Percentiles rank a stretch among this genome's conserved stretches.
Conservation (phyloP, 2,329 filamentous ascomycete genomes). For the Verticillium zaregamsianum region DNA sequence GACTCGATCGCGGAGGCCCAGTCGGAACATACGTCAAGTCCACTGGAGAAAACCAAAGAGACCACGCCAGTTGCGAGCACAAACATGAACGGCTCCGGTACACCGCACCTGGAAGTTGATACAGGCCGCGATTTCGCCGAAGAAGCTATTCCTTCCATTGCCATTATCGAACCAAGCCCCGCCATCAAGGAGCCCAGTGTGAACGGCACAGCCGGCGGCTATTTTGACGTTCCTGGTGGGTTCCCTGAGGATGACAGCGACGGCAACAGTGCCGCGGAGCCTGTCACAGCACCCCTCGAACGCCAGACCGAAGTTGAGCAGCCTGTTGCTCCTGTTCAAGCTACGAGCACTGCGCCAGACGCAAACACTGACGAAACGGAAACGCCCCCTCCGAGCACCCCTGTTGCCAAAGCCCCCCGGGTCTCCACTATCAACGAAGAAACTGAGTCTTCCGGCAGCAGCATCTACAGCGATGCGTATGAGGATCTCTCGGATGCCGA, state of each 20-base stretch:
- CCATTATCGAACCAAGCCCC: conserved; percentile 40
- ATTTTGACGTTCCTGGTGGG: conserved; percentile 53
- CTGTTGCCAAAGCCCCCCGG: background rate
- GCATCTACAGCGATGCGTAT: conserved; percentile 72
- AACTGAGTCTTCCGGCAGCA: conserved; percentile 44
- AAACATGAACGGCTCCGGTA: background rate
- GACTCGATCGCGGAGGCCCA: conserved; percentile 2
- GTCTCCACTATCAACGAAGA: conserved; percentile 19
- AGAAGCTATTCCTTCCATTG: conserved; percentile 36
- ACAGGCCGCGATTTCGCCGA: background rate
- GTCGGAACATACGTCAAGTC: conserved; percentile 4
- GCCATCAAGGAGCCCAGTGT: conserved; percentile 13
- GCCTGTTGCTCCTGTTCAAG: background rate
- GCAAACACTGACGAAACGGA: background rate
- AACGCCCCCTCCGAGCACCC: background rate
- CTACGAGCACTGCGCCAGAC: background rate
- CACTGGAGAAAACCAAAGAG: conserved; percentile 3
- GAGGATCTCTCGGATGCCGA: conserved; percentile 66
- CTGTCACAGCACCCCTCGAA: background rate
- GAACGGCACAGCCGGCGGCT: conserved; percentile 14
- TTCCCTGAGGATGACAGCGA: conserved; percentile 44
- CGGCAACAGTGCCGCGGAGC: conserved; percentile 11
- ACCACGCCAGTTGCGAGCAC: background rate
- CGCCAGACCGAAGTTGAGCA: background rate
- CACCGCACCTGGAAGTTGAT: background rate